phyloP scores from a whole-genome alignment of 768 basidiomycete species.

The Trichaptum fuscoviolaceum region DNA sequence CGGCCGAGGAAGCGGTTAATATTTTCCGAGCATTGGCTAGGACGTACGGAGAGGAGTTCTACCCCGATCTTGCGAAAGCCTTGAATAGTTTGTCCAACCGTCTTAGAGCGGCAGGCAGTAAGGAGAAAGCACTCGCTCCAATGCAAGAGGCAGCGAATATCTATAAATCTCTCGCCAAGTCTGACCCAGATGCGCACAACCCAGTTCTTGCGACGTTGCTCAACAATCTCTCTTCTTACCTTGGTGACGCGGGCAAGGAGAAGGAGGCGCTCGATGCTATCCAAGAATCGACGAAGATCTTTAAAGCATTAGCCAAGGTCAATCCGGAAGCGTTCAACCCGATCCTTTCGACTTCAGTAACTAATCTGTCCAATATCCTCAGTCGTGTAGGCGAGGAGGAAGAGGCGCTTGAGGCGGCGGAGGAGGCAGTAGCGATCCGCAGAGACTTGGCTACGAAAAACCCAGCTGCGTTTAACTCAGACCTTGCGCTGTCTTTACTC shows the following conservation, averaged over 20 bases:
- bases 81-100: slow-evolving; percentile 10
- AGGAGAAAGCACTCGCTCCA: slow-evolving; percentile 9
- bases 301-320: slow-evolving; percentile 7
- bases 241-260: slow-evolving; percentile 1
- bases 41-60: background rate
- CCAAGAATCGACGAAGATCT: slow-evolving; percentile 6
- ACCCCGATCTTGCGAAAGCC: slow-evolving; percentile 5
- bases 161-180: background rate
- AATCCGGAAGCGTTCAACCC: slow-evolving; percentile 7
- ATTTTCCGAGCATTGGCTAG: no score
- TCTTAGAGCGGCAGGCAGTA: slow-evolving; percentile 5
- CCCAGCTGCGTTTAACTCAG: no score
- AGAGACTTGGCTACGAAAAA: background rate
- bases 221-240: slow-evolving; percentile 6
- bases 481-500: no score
- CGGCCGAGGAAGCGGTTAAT: no score
- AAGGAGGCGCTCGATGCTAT: slow-evolving; percentile 11
- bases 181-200: background rate
- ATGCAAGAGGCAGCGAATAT: slow-evolving; percentile 3
- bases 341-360: slow-evolving; percentile 7
- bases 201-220: slow-evolving; percentile 2
- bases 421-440: slow-evolving; percentile 4
- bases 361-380: slow-evolving; percentile 5
- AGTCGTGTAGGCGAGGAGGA: slow-evolving; percentile 6
- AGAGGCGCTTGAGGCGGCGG: slow-evolving; percentile 7